Evolutionary conservation across 805 yeast species (phyloP), one percentile per base, ranked within the genome.

Genomic region (Candida nonsorbophila): DNA sequence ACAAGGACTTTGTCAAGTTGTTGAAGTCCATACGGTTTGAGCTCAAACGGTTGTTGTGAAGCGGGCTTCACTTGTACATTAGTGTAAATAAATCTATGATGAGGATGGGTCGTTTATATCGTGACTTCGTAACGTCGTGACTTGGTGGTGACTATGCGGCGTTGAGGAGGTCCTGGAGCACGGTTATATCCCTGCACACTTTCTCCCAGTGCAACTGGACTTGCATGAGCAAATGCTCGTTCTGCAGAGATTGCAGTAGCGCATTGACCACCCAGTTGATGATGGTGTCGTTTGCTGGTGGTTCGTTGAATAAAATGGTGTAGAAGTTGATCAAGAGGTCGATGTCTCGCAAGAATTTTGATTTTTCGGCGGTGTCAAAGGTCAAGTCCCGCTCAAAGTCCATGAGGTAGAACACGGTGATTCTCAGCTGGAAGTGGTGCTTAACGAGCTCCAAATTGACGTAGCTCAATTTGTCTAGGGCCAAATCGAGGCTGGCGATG

Each of bases 1-100:
- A 49, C 28, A 50, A 47, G 29, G 54, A 54, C 26, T 42, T 58
- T 22, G 53, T 44, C 8, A 39, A 34, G 32, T 53, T 55, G 16
- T 38, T 53, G 22, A 50, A 47, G 31, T n/a, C n/a, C n/a, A n/a
- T n/a, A n/a, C n/a, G n/a, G n/a, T n/a, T n/a, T n/a, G n/a, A n/a
- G n/a, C n/a, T n/a, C n/a, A n/a, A n/a, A n/a, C n/a, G n/a, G n/a
- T n/a, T n/a, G n/a, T n/a, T n/a, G n/a, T n/a, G n/a, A n/a, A n/a
- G n/a, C n/a, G n/a, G n/a, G n/a, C n/a, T n/a, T n/a, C n/a, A n/a
- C n/a, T n/a, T n/a, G n/a, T n/a, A n/a, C n/a, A n/a, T n/a, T n/a
- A n/a, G n/a, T n/a, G n/a, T n/a, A n/a, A n/a, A n/a, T n/a, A n/a
- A n/a, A n/a, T n/a, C n/a, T n/a, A n/a, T n/a, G n/a, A n/a, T n/a